Percentiles rank a stretch among this genome's conserved stretches.
Evolutionary conservation across 768 basidiomycete species (phyloP).

Genomic region (Boletus subparvulus): DNA sequence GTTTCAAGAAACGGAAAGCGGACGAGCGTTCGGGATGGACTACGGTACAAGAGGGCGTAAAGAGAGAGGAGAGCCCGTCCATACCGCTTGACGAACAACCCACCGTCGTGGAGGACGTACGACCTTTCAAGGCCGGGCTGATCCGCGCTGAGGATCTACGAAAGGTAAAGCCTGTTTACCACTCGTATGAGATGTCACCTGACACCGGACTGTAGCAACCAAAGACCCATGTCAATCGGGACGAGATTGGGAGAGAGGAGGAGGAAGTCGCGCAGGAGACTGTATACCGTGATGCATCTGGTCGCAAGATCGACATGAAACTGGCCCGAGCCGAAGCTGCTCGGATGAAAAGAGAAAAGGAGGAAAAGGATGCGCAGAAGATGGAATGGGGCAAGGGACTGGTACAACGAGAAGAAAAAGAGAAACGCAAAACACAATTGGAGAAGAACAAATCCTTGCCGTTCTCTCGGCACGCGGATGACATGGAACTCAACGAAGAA

Average conservation of each 20-base stretch:
- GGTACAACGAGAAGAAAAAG: conserved; percentile 80
- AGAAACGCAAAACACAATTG: conserved; percentile 61
- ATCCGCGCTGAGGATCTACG: conserved; percentile 74
- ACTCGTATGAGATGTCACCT: background rate
- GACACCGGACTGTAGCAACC: conserved; percentile 33
- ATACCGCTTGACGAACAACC: conserved; percentile 70
- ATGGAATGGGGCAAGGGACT: conserved; percentile 99
- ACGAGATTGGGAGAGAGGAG: conserved; percentile 44
- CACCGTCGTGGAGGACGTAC: conserved; percentile 47
- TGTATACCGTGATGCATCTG: conserved; percentile 88
- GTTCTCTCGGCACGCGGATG: conserved; percentile 81
- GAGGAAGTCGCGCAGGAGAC: conserved; percentile 77
- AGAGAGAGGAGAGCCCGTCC: conserved; percentile 49
- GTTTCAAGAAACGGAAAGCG: conserved; percentile 74
- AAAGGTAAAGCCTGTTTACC: conserved; percentile 39
- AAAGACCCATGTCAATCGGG: conserved; percentile 35
- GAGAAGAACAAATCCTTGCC: conserved; percentile 64
- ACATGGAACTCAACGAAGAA: conserved; percentile 82
- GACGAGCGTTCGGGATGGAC: conserved; percentile 63
- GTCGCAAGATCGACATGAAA: conserved; percentile 87
- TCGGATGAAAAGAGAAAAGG: conserved; percentile 70
- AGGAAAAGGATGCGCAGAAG: conserved; percentile 85
- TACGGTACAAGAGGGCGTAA: conserved; percentile 55
- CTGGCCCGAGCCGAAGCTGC: conserved; percentile 83
- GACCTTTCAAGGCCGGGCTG: conserved; percentile 69